These are phyloP conservation scores for Dactylella cylindrospora DNA, from an alignment of 2,329 filamentous ascomycete species.

Conservation along the genomic window DNA sequence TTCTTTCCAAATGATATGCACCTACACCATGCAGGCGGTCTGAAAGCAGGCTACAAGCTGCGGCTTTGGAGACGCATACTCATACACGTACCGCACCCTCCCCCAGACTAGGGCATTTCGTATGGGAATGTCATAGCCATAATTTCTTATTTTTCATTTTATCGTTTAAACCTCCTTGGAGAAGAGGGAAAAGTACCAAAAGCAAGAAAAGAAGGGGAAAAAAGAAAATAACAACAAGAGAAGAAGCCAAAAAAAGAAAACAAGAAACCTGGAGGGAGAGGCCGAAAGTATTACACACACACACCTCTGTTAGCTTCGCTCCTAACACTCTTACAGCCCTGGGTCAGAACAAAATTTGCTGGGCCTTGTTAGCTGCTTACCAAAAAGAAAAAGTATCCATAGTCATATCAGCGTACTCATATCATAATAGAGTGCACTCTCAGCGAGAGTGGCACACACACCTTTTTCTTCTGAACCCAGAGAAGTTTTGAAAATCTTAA, in stretches of 20 bases:
- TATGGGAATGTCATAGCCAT: constrained; percentile 43
- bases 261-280: too few relatives aligned
- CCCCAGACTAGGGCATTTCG: constrained; percentile 37
- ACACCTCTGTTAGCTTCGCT: constrained; percentile 25
- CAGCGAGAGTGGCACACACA: constrained; percentile 40
- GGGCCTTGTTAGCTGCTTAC: constrained; percentile 34
- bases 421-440: constrained; percentile 2
- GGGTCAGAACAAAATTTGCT: constrained; percentile 41
- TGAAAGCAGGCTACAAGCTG: constrained; percentile 42
- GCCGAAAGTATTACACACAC: constrained; percentile 39
- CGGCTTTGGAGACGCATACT: constrained; percentile 45
- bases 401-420: constrained; percentile 27
- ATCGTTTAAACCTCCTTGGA: constrained; percentile 43
- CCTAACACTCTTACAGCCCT: constrained; percentile 37
- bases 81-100: constrained; percentile 41
- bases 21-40: constrained; percentile 37
- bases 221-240: constrained; percentile 4
- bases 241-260: constrained; percentile 18
- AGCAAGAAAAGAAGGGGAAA: constrained; percentile 7
- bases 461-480: too few relatives aligned
- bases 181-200: constrained; percentile 34
- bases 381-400: constrained; percentile 13
- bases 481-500: constrained; percentile 44
- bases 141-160: constrained; percentile 32
- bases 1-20: constrained; percentile 43